Base-by-base conservation (phyloP, 140 eudicot species). In the Oenanthe javanica region DNA sequence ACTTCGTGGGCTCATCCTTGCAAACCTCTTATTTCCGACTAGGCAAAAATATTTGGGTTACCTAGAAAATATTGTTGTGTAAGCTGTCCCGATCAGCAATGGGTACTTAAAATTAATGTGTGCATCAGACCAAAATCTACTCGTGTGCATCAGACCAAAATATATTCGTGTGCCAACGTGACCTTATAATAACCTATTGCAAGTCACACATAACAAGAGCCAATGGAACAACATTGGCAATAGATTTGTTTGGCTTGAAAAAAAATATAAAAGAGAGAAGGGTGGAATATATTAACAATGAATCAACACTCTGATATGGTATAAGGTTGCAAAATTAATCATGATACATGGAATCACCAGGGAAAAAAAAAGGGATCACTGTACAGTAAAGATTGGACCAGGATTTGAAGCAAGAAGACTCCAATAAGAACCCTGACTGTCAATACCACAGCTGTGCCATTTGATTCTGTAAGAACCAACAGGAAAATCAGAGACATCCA, bases 381-480 rank as follows among this genome's bases (percentile, higher is more conserved):
- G 83, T 80, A 91, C 81, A 73, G 86, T 85, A 73, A 94, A 85
- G 75, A 84, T 76, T 1, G 90, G 95, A 78, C 92, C 90, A 72
- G 81, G 83, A 80, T 87, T 89, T 23, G 74, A 45, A 57, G 93
- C 88, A 54, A 89, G 88, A 54, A 92, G 85, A 77, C 88, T 92
- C 96, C 94, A 85, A 77, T 86, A 94, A 85, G 84, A 82, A 70
- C 97, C 96, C 43, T 79, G 77, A 36, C 72, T 42, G 76, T 94
- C 97, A 51, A 90, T 73, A 82, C 84, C 87, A 59, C 95, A 87
- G 84, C 96, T 87, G 25, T 79, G 90, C 98, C 96, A 94, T 81
- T 85, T 85, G 63, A 92, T 90, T 78, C 83, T 82, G 87, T 94
- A 94, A 61, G 85, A 78, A 78, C 98, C 98, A 78, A 79, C 77